Percentiles rank a stretch among this genome's conserved stretches.
These are phyloP conservation scores for Apiotrichum veenhuisii DNA, from an alignment of 1,284 basidiomycete genomes.

Conservation along the genomic window DNA sequence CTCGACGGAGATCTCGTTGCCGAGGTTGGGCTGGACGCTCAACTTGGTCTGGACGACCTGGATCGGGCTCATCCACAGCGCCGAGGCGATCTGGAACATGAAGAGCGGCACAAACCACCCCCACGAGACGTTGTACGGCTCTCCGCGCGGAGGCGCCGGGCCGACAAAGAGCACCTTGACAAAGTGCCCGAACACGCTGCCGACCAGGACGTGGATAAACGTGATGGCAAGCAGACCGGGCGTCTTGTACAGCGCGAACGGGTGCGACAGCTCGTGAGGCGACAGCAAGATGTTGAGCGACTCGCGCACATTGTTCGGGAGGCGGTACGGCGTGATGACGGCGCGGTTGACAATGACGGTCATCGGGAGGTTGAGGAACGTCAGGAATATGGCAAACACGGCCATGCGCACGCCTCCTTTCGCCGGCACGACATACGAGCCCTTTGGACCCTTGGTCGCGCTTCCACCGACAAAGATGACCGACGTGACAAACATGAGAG, in stretches of 20 bases:
- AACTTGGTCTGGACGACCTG: slow-evolving; percentile 78
- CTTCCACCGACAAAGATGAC: slow-evolving; percentile 48
- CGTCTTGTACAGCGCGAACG: slow-evolving; percentile 76
- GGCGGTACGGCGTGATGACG: slow-evolving; percentile 77
- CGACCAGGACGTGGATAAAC: slow-evolving; percentile 62
- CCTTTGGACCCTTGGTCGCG: slow-evolving; percentile 52
- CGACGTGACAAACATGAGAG: slow-evolving; percentile 45
- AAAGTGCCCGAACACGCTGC: slow-evolving; percentile 61
- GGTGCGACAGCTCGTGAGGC: slow-evolving; percentile 71
- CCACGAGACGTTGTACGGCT: slow-evolving; percentile 10
- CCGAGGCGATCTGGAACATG: slow-evolving; percentile 57
- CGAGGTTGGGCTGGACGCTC: slow-evolving; percentile 78
- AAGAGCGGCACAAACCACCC: slow-evolving; percentile 57
- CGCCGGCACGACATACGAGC: slow-evolving; percentile 64
- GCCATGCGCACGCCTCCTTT: slow-evolving; percentile 56
- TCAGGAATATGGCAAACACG: slow-evolving; percentile 54
- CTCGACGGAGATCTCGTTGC: slow-evolving; percentile 55
- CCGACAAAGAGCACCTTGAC: slow-evolving; percentile 20
- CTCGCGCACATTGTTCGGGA: slow-evolving; percentile 61
- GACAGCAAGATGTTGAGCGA: slow-evolving; percentile 72
- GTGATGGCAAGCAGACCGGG: slow-evolving; percentile 73
- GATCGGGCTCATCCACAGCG: slow-evolving; percentile 67
- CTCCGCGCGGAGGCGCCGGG: background rate
- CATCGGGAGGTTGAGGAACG: slow-evolving; percentile 64
- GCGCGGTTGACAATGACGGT: slow-evolving; percentile 74